Base-by-base conservation (phyloP, 805 yeast species). In the Candida wancherniae region DNA sequence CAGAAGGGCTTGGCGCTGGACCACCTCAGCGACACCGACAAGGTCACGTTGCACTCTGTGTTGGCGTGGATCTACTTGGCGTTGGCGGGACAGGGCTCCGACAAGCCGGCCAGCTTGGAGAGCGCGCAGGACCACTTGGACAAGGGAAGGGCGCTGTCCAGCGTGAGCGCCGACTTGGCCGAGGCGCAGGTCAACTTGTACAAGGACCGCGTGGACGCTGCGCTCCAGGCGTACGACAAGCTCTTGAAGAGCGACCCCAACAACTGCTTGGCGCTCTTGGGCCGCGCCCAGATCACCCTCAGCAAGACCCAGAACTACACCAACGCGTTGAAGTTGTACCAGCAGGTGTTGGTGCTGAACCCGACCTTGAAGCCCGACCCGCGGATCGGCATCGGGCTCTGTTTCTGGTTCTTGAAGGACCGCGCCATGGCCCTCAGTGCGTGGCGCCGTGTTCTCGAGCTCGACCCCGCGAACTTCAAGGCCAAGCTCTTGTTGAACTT, bases 311-410 rank as follows among this genome's bases (percentile, higher is more conserved):
- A 76, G 38, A 82, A 83, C 51, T 87, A 78, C 55, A 55, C 71
- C 15, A 77, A 72, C 5, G 87, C 95, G 10, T 69, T 92, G 47
- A 80, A 80, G 53, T 55, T 84, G 19, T 92, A 84, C 58, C 99
- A 92, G 64, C 83, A 81, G 42, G 79, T 84, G 6, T 65, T 92
- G 42, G 69, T 80, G 19, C 66, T 79, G 29, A 80, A 86, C 40
- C 97, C 97, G 2, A 53, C 81, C 21, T 61, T 82, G 45, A 73
- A 73, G 45, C 97, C 97, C 4, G 97, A 90, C 60, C 94, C 97
- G 12, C 71, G 99, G 57, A 72, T 92, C 38, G 99, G 97, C 17
- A 76, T 90, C 39, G 99, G 98, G 20, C 63, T 92, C 42, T 88
- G 97, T 57, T 90, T 80, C 53, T 92, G 97, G 97, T 75, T 75